Conservation (phyloP, 495 filamentous ascomycete genomes). For the Lasiosphaeria ovina region DNA sequence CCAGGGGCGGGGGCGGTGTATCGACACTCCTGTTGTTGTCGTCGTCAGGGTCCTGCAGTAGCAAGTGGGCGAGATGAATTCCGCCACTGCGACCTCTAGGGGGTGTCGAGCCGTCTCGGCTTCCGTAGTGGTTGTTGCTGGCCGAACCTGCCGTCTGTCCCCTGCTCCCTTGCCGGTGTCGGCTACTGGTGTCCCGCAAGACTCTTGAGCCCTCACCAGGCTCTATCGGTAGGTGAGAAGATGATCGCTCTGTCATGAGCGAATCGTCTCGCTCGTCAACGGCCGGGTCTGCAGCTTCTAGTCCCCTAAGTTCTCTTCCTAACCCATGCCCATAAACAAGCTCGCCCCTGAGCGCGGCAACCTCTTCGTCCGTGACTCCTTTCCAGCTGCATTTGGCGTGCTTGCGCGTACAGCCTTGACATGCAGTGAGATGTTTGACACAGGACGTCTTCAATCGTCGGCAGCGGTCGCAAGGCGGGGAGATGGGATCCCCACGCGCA, state of each 20-base stretch:
- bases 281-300: neutral
- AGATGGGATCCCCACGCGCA: constrained; percentile 65
- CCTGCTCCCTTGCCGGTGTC: neutral
- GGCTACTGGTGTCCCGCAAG: neutral
- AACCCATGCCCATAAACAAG: neutral
- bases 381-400: constrained; percentile 85
- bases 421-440: constrained; percentile 79
- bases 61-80: too few relatives aligned
- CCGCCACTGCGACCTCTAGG: neutral
- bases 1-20: too few relatives aligned
- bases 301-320: neutral
- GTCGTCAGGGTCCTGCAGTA: neutral
- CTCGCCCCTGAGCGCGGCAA: constrained; percentile 25
- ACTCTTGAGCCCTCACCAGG: neutral
- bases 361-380: constrained; percentile 68
- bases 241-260: neutral
- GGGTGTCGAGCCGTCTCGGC: neutral
- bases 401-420: constrained; percentile 83
- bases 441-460: constrained; percentile 77
- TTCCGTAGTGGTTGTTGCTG: neutral
- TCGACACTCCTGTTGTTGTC: neutral
- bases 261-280: neutral
- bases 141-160: neutral
- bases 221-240: neutral
- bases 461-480: constrained; percentile 81